Evolutionary conservation across 139 green algal genomes (phyloP), one percentile per base, ranked within the genome.

Genomic region (Ettlia oleoabundans): DNA sequence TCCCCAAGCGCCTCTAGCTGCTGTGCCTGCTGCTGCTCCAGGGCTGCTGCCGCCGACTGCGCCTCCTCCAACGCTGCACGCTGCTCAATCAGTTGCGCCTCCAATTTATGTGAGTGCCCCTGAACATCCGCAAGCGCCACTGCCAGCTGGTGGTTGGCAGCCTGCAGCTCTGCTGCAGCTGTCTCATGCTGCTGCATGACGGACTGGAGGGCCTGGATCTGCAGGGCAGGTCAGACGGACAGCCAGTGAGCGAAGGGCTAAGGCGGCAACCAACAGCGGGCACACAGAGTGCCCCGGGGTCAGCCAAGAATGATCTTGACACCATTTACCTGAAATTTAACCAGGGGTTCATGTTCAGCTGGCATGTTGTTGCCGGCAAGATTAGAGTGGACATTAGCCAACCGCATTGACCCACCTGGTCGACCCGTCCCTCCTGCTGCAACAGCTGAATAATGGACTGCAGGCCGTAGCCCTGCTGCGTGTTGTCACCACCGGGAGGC

Each of bases 121-220:
- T 82, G 76, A 62, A 74, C 32, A 41, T 75, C 55, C 41, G 40
- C 24, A 62, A 82, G 62, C 13, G 76, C 62, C 32, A 64, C 76
- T 19, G 76, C 62, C 41, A 82, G 76, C 76, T 82, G 35, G 9
- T 47, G 22, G 76, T 52, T 82, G 41, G 41, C 33, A 5, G 41
- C 62, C 30, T 64, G 62, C 62, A 82, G 42, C 76, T 74, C 35
- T 0, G 76, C 53, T 4, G 63, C 32, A 7, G 42, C 28, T 2
- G 63, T 21, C 41, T 82, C 76, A 24, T 66, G 58, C 42, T 75
- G 30, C 10, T 30, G 22, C 18, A 82, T n/a, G 9, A 41, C 47
- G 4, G 19, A 4, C 76, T 82, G 47, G 30, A 82, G 63, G 1
- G 37, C 42, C 32, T 74, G 33, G 1, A 74, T 0, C 76, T 82